phyloP scores from a whole-genome alignment of 2,329 filamentous ascomycete species.

The Aureobasidium sp. region DNA sequence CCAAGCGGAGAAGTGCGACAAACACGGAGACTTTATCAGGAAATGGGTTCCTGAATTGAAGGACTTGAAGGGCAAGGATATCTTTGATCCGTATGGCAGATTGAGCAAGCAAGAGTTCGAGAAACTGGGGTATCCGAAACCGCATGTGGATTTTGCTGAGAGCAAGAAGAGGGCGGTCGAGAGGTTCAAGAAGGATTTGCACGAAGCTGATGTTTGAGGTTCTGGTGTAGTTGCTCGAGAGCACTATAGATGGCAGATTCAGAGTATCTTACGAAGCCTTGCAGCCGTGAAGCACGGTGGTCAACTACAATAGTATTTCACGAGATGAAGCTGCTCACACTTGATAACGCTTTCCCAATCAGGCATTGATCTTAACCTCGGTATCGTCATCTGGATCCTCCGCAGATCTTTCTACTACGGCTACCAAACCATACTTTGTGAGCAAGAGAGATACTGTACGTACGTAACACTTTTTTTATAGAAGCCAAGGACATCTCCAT shows the following conservation, averaged over 20 bases:
- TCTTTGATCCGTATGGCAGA: conserved; percentile 41
- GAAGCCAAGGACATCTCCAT: not conserved
- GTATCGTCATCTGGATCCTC: not conserved
- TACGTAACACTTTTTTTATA: not conserved
- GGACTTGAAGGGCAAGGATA: conserved; percentile 37
- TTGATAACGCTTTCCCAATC: too few species aligned
- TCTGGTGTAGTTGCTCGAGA: not conserved
- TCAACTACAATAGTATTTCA: too few species aligned
- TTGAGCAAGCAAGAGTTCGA: conserved; percentile 41
- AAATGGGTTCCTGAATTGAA: conserved; percentile 32
- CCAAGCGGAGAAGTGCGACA: conserved; percentile 33
- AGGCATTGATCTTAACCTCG: not conserved
- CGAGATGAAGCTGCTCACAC: too few species aligned
- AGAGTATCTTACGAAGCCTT: too few species aligned
- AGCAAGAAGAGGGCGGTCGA: conserved; percentile 36
- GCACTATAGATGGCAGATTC: too few species aligned
- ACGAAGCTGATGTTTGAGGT: conserved; percentile 28
- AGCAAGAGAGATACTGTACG: not conserved
- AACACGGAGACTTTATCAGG: conserved; percentile 31
- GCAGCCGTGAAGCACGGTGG: too few species aligned
- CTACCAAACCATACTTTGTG: not conserved
- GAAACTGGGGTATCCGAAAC: conserved; percentile 38
- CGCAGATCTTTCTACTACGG: not conserved
- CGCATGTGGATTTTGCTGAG: conserved; percentile 38
- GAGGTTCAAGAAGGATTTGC: conserved; percentile 38